phyloP scores from a whole-genome alignment of 306 rosid species.

The Cucumis melo region DNA sequence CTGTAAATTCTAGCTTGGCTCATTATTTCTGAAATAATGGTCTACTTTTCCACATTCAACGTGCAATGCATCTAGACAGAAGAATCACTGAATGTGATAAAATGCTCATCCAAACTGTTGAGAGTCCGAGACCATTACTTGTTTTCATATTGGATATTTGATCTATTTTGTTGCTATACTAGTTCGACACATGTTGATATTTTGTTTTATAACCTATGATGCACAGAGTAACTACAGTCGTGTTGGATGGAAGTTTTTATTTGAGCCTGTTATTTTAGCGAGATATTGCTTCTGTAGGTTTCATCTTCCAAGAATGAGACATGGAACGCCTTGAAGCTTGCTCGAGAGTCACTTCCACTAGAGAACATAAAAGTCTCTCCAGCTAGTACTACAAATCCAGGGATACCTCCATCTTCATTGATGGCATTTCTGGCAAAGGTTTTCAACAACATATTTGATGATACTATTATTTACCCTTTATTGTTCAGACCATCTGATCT shows the following conservation, averaged over 20 bases:
- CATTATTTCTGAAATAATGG: no score
- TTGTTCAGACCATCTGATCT: background rate
- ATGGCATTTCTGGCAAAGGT: constrained; percentile 76
- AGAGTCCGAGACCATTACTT: background rate
- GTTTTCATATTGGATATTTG: background rate
- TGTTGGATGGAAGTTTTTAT: background rate
- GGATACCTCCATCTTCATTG: constrained; percentile 90
- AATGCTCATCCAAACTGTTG: background rate
- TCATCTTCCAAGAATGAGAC: constrained; percentile 54
- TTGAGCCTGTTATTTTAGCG: constrained; percentile 9
- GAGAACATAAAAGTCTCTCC: constrained; percentile 35
- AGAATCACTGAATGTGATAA: background rate
- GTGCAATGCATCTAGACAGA: no score
- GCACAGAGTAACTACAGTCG: background rate
- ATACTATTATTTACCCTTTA: background rate
- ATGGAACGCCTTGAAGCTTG: constrained; percentile 49
- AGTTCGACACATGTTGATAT: background rate
- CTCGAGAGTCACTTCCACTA: constrained; percentile 58
- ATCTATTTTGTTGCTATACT: background rate
- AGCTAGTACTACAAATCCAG: constrained; percentile 77
- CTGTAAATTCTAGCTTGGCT: no score
- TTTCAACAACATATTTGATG: background rate
- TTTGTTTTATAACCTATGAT: background rate
- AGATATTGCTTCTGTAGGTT: constrained; percentile 31
- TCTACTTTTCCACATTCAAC: no score